Conservation (phyloP, 2,329 filamentous ascomycete genomes). For the Thyridium curvatum region DNA sequence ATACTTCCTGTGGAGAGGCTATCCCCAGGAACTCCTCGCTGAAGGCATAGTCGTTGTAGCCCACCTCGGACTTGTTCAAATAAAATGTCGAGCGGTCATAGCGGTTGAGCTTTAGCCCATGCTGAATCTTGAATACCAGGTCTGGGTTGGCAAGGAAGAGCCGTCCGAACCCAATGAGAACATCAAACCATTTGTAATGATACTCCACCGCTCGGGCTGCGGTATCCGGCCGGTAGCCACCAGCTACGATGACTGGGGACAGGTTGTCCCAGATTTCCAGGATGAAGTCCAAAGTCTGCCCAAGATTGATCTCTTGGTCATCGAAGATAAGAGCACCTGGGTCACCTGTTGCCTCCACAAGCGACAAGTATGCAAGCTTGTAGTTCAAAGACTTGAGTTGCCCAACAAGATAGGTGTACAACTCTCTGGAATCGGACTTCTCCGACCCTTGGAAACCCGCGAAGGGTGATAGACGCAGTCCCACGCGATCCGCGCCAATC, state of each 20-base stretch:
- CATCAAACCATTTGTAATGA: constrained; percentile 19
- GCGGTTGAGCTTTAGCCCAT: constrained; percentile 24
- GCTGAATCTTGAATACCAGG: constrained; percentile 30
- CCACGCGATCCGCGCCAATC: constrained; percentile 40
- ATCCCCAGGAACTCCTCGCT: constrained; percentile 23
- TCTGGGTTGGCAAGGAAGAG: constrained; percentile 34
- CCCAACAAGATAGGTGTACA: constrained; percentile 47
- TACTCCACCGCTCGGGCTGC: constrained; percentile 19
- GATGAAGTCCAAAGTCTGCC: constrained; percentile 21
- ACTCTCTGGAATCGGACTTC: constrained; percentile 49
- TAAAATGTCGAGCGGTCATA: constrained; percentile 36
- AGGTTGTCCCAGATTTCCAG: constrained; percentile 18
- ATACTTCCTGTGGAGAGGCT: too few species aligned
- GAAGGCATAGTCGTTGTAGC: constrained; percentile 24
- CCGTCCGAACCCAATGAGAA: constrained; percentile 27
- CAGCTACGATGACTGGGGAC: constrained; percentile 22
- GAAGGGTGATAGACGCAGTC: constrained; percentile 49
- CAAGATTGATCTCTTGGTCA: constrained; percentile 25
- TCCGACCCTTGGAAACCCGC: constrained; percentile 50
- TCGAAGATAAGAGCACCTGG: constrained; percentile 25
- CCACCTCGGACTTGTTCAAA: constrained; percentile 17
- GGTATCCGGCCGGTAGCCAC: constrained; percentile 14
- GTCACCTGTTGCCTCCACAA: constrained; percentile 44
- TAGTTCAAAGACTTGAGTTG: constrained; percentile 37
- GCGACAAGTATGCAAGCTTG: constrained; percentile 47